Evolutionary conservation across 768 basidiomycete species (phyloP), one percentile per base, ranked within the genome.

Genomic region (Heimioporus sp.): DNA sequence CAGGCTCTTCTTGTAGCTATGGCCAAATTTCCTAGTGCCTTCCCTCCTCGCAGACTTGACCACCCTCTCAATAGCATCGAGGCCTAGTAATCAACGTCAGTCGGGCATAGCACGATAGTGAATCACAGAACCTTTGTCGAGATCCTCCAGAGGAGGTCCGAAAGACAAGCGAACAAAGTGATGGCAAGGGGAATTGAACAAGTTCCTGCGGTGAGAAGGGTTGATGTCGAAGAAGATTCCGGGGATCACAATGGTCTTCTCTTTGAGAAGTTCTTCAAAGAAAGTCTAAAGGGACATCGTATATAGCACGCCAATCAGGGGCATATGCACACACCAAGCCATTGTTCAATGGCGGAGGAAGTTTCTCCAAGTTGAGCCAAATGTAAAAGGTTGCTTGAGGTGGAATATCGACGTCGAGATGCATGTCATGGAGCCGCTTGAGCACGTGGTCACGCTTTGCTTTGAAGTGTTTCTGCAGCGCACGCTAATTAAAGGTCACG

Each of bases 241-340:
- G 5, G 92, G 92, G 43, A 94, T 91, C 49, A 92, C 88, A 57
- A 93, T 93, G 10, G 91, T 89, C 70, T 91, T 80, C 70, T 91
- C 88, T 71, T 93, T 96, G 48, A 96, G 77, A 40, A 93, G 75
- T 69, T 94, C 93, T 64, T 96, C 93, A 64, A 98, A 98, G 82
- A 98, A 96, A 6, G 90, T 91, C 81, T 85, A 45, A 28, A 52
- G 46, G 19, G n/a, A 2, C 11, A 46, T 53, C 38, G 17, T 20
- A 48, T 39, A 54, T 40, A 47, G 41, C 41, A 34, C 35, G 10
- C 43, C 17, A 19, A 48, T 21, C 37, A 43, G 45, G n/a, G 2
- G 46, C 13, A 28, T 4, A 21, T 12, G n/a, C 15, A 73, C 78
- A 7, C 54, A 90, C 87, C 62, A 97, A 73, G 17, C 94, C 94